A percentile compares a stretch with the other conserved stretches of the same genome.
These are phyloP conservation scores for Puccinia novopanici DNA, from an alignment of 1,284 basidiomycete species.

Conservation along the genomic window DNA sequence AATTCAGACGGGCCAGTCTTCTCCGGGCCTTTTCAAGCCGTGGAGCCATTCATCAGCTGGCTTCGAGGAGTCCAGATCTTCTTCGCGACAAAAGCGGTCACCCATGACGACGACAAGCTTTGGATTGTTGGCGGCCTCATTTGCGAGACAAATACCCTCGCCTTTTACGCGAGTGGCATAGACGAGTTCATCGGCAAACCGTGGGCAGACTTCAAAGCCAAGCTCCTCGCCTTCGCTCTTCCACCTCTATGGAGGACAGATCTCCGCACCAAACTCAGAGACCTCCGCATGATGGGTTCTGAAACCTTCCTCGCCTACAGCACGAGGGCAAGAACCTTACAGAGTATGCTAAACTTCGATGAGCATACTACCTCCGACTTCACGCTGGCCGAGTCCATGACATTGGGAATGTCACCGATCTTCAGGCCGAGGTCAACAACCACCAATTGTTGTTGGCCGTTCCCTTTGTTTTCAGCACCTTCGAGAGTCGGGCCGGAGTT, in stretches of 20 bases:
- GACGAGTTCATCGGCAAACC: background rate
- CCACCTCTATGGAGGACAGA: background rate
- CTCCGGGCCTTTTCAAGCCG: background rate
- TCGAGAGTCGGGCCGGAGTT: background rate
- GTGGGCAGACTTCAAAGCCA: background rate
- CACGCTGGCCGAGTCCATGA: background rate
- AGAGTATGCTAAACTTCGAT: constrained; percentile 14
- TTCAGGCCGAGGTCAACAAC: background rate
- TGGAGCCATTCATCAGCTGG: constrained; percentile 13
- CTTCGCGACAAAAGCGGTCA: background rate
- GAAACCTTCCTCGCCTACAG: constrained; percentile 15
- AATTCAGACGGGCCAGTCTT: constrained; percentile 1
- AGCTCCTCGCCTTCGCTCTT: constrained; percentile 4
- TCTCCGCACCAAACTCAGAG: background rate
- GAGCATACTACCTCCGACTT: background rate
- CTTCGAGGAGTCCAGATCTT: background rate
- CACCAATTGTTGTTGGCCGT: background rate
- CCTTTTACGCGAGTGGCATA: too few relatives aligned
- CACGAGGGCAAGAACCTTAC: background rate
- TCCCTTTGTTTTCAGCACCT: background rate
- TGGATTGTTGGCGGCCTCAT: too few relatives aligned
- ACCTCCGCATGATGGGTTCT: background rate
- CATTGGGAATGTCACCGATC: background rate
- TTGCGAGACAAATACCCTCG: too few relatives aligned
- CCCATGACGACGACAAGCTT: background rate